Evolutionary conservation across 2,329 filamentous ascomycete genomes (phyloP), one percentile per base, ranked within the genome.

Genomic region (Fusarium mundagurra): DNA sequence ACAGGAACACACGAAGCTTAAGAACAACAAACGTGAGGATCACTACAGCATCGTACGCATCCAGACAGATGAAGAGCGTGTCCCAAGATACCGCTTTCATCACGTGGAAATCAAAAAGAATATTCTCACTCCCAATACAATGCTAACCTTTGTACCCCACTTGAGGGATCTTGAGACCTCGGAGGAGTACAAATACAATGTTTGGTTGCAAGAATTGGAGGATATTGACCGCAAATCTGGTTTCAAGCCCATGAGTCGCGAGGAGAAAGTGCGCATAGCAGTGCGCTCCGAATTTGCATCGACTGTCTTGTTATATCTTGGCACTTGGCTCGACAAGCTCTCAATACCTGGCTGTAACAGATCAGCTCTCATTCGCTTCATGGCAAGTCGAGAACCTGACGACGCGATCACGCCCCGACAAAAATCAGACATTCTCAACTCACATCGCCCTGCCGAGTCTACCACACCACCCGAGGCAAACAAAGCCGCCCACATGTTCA

Each of bases 71-170:
- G 85, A 84, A 71, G 83, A 86, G 27, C 83, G 85, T n/a, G 88
- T 90, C 14, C 89, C 89, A n/a, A 82, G 82, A 33, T 91, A 91
- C 76, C 83, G 86, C 36, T 90, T 90, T 72, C 89, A 91, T 73
- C 88, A 90, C 67, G 87, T 90, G 43, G 87, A 90, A 76, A 89
- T 91, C 59, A 85, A 83, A 77, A 89, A 88, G 77, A 91, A 90
- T 64, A 86, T 91, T 41, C 83, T 90, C 36, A 89, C 89, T 1
- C 88, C 88, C 8, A 89, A 90, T 76, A 90, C 88, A 3, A 88
- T 89, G 83, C 83, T 90, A 61, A 89, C 87, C 38, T 91, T 90
- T 77, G 88, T 90, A 20, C 89, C 89, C 20, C 88, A 90, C 78
- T 80, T 91, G 58, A 85, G 88, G 61, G 89, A 91, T 70, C 81